Conservation (phyloP, 331 rosid genomes). For the Arachis monticola region DNA sequence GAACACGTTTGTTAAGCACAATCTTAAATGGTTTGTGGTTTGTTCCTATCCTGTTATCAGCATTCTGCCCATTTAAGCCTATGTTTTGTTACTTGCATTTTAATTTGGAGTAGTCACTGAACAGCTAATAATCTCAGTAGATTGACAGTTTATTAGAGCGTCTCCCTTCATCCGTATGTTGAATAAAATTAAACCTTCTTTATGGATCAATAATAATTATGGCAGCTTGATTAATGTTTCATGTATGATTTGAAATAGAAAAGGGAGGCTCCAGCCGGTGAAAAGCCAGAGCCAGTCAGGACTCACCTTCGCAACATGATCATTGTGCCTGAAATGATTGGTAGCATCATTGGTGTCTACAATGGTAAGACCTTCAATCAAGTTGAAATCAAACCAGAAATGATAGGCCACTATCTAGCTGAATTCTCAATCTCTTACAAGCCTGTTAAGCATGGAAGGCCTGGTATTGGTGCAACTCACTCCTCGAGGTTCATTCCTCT, state of each 20-base stretch:
- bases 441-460: slow-evolving; percentile 52
- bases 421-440: slow-evolving; percentile 51
- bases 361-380: slow-evolving; percentile 50
- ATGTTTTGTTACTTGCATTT: background rate
- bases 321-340: slow-evolving; percentile 50
- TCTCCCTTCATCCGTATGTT: background rate
- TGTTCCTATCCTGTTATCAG: background rate
- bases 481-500: slow-evolving; percentile 55
- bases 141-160: background rate
- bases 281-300: slow-evolving; percentile 46
- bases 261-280: slow-evolving; percentile 48
- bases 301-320: slow-evolving; percentile 52
- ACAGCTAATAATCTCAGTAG: background rate
- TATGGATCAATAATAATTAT: background rate
- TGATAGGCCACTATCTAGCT: slow-evolving; percentile 48
- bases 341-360: slow-evolving; percentile 51
- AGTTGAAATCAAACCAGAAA: slow-evolving; percentile 51
- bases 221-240: background rate
- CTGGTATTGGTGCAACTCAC: slow-evolving; percentile 52
- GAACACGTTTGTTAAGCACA: background rate
- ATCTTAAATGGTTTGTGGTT: background rate
- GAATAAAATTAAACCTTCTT: background rate
- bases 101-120: background rate
- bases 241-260: slow-evolving; percentile 28
- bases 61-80: background rate